A percentile compares a stretch with the other conserved stretches of the same genome.
These are phyloP conservation scores for Schwanniomyces sp. DNA, from an alignment of 805 yeast species.

Conservation along the genomic window DNA sequence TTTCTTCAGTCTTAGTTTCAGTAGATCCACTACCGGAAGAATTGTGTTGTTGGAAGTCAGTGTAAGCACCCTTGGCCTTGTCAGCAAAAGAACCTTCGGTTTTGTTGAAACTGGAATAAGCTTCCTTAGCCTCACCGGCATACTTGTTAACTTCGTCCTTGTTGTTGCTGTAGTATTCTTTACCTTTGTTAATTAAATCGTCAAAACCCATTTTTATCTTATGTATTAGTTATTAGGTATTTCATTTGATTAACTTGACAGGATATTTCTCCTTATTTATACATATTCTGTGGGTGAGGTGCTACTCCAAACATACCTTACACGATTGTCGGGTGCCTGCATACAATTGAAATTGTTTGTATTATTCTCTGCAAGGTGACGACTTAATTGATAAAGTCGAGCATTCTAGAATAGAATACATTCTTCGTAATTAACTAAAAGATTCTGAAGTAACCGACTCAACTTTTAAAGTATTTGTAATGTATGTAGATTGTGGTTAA, in stretches of 20 bases:
- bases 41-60: constrained; percentile 24
- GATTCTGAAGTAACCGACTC: too few species aligned
- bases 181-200: constrained; percentile 33
- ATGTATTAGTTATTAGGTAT: not conserved
- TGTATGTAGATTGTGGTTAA: too few species aligned
- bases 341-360: not conserved
- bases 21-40: not conserved
- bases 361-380: not conserved
- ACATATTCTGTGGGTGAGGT: not conserved
- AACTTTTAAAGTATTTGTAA: too few species aligned
- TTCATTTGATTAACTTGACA: not conserved
- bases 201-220: constrained; percentile 25
- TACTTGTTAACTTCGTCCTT: constrained; percentile 23
- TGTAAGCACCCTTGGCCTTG: constrained; percentile 37
- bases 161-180: constrained; percentile 23
- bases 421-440: not conserved
- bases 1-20: not conserved
- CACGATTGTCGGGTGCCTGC: not conserved
- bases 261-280: not conserved
- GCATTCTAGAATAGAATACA: not conserved
- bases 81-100: constrained; percentile 26
- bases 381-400: not conserved
- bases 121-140: constrained; percentile 34
- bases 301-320: not conserved
- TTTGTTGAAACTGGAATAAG: constrained; percentile 30